Conservation (phyloP, 2,329 filamentous ascomycete genomes). For the Pseudocercospora pini-densiflorae region DNA sequence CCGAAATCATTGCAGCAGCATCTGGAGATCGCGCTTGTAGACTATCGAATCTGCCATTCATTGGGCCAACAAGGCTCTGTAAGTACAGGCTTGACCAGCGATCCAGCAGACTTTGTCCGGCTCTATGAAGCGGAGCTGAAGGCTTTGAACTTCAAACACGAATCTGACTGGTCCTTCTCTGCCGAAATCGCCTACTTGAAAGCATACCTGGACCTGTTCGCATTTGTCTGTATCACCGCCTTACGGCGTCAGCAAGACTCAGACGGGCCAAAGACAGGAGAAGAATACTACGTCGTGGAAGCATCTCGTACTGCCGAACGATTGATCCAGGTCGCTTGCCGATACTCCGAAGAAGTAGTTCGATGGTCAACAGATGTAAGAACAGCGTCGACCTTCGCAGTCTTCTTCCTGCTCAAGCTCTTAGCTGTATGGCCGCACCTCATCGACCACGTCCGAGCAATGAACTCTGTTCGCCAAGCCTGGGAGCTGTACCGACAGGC, state of each 20-base stretch:
- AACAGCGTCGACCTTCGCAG: conserved; percentile 3
- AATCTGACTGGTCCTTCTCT: conserved; percentile 8
- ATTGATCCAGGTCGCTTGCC: conserved; percentile 10
- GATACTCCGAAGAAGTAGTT: background rate
- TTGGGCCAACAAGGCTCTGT: conserved; percentile 9
- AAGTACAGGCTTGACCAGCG: conserved; percentile 1
- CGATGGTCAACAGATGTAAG: conserved; percentile 12
- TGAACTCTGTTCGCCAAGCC: conserved; percentile 11
- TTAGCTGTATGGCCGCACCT: background rate
- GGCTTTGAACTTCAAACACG: conserved; percentile 7
- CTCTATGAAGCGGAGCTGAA: conserved; percentile 8
- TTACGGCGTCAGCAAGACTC: background rate
- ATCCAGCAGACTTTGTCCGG: conserved; percentile 7
- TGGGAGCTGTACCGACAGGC: conserved; percentile 11
- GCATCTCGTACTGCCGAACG: conserved; percentile 5
- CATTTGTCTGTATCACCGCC: conserved; percentile 8
- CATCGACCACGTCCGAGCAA: conserved; percentile 11
- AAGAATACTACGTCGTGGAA: conserved; percentile 6
- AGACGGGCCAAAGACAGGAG: background rate
- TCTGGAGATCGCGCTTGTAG: conserved; percentile 11
- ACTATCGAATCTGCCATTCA: conserved; percentile 11
- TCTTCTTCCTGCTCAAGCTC: conserved; percentile 17
- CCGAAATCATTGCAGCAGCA: conserved; percentile 10
- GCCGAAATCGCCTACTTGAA: conserved; percentile 12
- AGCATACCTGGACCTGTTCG: conserved; percentile 4